Evolutionary conservation across 305 asterid species (phyloP), one percentile per base, ranked within the genome.

Genomic region (Plantago coronopus): DNA sequence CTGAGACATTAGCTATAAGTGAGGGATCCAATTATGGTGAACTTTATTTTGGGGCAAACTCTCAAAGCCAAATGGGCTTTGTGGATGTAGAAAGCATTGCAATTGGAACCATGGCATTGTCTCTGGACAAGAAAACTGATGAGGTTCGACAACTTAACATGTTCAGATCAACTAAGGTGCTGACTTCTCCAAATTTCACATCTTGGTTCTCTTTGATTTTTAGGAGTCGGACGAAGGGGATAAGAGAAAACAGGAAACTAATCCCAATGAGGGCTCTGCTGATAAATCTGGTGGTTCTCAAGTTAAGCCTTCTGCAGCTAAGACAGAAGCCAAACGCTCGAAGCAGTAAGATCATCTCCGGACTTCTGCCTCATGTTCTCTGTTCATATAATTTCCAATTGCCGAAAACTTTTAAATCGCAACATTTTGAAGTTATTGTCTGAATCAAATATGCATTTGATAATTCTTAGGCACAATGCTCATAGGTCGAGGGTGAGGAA

Each of bases 401-500:
- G 42, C 14, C 17, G 57, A 23, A 11, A 51, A 51, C 29, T 11
- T 10, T 15, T 14, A 51, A 51, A 21, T 10, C 29, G 3, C 10
- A 22, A 5, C 17, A 23, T 51, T 1, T 12, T 50, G n/a, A 14
- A 21, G 13, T 15, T 29, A 13, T 29, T 11, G 48, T 31, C 21
- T 55, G 14, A 54, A 45, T 56, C 20, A 15, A 27, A 37, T 19
- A 15, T 45, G 15, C 11, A 5, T 38, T 20, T 22, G 45, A 44
- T 37, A 48, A 55, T 20, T 25, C 13, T 27, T 76, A 84, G 95
- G 89, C 89, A 88, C 63, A 86, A 81, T 63, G 88, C 94, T 63
- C 96, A 88, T 20, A 79, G 95, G 27, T 88, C 98, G n/a, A 69
- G 98, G 64, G 93, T 83, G 48, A 83, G 96, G 79, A 91, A 91